Evolutionary conservation across 75 land plant genomes (phyloP), one percentile per base, ranked within the genome.

Genomic region (Selaginella tamariscina): DNA sequence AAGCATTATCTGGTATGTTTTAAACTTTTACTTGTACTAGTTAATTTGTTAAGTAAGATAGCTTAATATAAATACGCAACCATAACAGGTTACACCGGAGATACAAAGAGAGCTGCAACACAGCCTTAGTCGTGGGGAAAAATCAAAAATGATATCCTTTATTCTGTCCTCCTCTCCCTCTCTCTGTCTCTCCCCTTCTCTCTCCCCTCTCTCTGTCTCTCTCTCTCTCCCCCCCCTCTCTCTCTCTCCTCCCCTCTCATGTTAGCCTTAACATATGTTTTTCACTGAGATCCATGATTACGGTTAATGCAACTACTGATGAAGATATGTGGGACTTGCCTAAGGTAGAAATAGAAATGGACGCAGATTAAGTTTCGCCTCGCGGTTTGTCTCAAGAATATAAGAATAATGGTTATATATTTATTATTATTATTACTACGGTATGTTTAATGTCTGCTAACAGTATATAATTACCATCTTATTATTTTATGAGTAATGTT

Each of bases 291-390:
- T 18, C 77, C 79, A 29, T 77, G 5, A 68, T 84, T 65, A 75
- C 83, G 29, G 75, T 79, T 64, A 89, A 76, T 30, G 80, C 81
- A 71, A 64, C 80, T 24, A 81, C 81, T 24, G 83, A 80, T 67
- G 98, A 94, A 79, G 96, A 94, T 63, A 78, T 86, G 65, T 89
- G 89, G 84, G 82, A 89, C 68, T 28, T 89, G 66, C 98, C 98
- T 9, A 86, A 84, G 20, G 98, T 93, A 27, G 80, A 84, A 5
- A 64, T 77, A 32, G 79, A 65, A 21, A 94, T 89, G 91, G 98
- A 89, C 56, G 93, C 88, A 59, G 94, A 84, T 65, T 85, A 71
- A 39, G 49, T 5, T 5, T 5, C 15, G 49, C 49, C 49, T n/a
- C n/a, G n/a, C n/a, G n/a, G n/a, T n/a, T n/a, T n/a, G n/a, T n/a